A percentile compares a stretch with the other conserved stretches of the same genome.
These are phyloP conservation scores for Zychaea mexicana DNA, from an alignment of 371 early-diverging fungal genomes.

Conservation along the genomic window DNA sequence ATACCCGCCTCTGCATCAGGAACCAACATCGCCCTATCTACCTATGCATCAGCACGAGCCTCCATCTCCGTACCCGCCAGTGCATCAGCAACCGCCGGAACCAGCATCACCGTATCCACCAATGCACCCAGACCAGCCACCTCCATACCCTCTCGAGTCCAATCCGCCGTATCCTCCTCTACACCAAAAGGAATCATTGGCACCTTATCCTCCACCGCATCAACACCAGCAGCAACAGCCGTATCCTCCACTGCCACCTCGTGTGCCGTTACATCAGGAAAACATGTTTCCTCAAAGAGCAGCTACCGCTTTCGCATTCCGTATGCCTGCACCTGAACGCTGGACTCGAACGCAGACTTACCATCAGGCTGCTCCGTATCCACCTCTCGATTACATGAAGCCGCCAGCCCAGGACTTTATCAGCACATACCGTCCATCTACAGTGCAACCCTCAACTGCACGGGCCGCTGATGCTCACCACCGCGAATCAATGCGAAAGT, in stretches of 20 bases:
- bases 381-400: slow-evolving; percentile 14
- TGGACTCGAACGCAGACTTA: background rate
- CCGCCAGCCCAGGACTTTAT: slow-evolving; percentile 18
- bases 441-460: slow-evolving; percentile 16
- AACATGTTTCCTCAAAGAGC: background rate
- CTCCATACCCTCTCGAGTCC: background rate
- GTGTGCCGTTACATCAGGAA: background rate
- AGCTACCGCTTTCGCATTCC: background rate
- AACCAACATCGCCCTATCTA: background rate
- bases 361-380: slow-evolving; percentile 8
- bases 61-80: background rate
- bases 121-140: background rate
- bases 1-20: background rate
- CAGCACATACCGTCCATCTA: slow-evolving; percentile 14
- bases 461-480: slow-evolving; percentile 9
- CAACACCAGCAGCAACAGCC: background rate
- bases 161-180: background rate
- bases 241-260: background rate
- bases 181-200: background rate
- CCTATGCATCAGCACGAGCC: background rate
- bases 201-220: slow-evolving; percentile 5
- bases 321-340: background rate
- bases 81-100: background rate
- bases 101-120: background rate
- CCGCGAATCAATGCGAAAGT: background rate